A percentile compares a stretch with the other conserved stretches of the same genome.
Conservation (phyloP, 164 flowering plant genomes). For the Nymphaea colorata region DNA sequence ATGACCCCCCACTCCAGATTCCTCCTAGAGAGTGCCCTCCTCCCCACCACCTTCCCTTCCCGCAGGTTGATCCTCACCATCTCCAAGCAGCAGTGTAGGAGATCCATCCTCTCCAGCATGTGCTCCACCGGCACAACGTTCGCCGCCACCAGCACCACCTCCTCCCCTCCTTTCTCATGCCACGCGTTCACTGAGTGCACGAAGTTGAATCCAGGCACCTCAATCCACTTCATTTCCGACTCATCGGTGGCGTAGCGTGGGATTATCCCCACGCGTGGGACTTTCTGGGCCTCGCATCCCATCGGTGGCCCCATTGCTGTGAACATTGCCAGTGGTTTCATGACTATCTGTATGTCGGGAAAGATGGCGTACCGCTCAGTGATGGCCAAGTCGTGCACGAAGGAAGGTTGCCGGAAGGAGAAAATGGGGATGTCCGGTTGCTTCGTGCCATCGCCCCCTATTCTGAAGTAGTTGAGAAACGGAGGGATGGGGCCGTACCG, state of each 20-base stretch:
- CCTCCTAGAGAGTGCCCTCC: conserved; percentile 37
- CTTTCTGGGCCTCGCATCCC: no score
- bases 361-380: no score
- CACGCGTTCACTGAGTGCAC: conserved; percentile 69
- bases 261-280: no score
- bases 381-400: no score
- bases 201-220: conserved; percentile 62
- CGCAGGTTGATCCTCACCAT: conserved; percentile 41
- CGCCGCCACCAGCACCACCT: conserved; percentile 45
- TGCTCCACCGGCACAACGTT: conserved; percentile 50
- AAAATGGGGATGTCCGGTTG: no score
- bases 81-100: conserved; percentile 47
- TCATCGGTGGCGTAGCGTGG: conserved; percentile 9
- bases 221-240: conserved; percentile 58
- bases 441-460: no score
- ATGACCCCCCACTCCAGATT: conserved; percentile 59
- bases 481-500: no score
- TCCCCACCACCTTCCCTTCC: conserved; percentile 28
- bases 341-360: no score
- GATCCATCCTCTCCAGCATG: conserved; percentile 43
- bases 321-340: no score
- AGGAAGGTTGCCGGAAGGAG: no score
- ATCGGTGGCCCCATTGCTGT: no score
- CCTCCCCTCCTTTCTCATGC: conserved; percentile 57
- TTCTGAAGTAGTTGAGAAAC: no score